Evolutionary conservation across 2,329 filamentous ascomycete genomes (phyloP).

Genomic region (Sphaceloma murrayae): DNA sequence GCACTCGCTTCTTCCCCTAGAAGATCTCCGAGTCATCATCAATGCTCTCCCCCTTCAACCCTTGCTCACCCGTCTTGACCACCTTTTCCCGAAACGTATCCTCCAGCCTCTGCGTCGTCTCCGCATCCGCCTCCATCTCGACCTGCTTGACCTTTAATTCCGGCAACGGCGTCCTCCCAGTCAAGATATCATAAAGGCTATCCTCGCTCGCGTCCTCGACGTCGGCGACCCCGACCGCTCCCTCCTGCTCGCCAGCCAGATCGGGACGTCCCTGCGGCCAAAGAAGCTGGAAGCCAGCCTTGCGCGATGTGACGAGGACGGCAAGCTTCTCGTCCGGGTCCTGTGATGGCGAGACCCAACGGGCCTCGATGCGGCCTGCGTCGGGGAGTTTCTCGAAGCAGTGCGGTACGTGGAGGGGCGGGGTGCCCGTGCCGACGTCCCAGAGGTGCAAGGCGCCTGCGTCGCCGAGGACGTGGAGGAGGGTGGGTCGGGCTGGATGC

Average conservation of each 20-base stretch:
- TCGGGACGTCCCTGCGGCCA: conserved; percentile 33
- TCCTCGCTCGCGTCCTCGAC: conserved; percentile 37
- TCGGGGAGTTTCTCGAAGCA: conserved; percentile 6
- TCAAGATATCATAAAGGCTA: conserved; percentile 40
- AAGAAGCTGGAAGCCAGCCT: conserved; percentile 31
- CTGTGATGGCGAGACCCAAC: conserved; percentile 14
- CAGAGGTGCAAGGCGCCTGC: conserved; percentile 3
- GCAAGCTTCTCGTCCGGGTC: conserved; percentile 28
- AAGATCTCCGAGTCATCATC: conserved; percentile 17
- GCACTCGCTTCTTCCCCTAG: background rate
- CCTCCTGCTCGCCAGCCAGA: conserved; percentile 25
- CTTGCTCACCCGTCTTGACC: background rate
- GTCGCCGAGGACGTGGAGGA: conserved; percentile 35
- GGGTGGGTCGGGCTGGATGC: conserved; percentile 32
- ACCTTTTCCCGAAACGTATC: conserved; percentile 37
- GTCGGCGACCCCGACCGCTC: conserved; percentile 22
- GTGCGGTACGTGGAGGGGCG: conserved; percentile 5
- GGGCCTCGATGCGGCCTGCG: conserved; percentile 9
- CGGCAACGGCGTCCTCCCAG: conserved; percentile 36
- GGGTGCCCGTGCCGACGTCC: background rate
- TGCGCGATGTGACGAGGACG: conserved; percentile 29
- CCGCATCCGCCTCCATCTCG: conserved; percentile 26
- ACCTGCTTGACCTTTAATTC: conserved; percentile 26
- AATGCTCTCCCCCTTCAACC: background rate
- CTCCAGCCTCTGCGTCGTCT: conserved; percentile 29